Evolutionary conservation across 805 yeast genomes (phyloP).

Genomic region (Zygosaccharomyces pseudorouxii): DNA sequence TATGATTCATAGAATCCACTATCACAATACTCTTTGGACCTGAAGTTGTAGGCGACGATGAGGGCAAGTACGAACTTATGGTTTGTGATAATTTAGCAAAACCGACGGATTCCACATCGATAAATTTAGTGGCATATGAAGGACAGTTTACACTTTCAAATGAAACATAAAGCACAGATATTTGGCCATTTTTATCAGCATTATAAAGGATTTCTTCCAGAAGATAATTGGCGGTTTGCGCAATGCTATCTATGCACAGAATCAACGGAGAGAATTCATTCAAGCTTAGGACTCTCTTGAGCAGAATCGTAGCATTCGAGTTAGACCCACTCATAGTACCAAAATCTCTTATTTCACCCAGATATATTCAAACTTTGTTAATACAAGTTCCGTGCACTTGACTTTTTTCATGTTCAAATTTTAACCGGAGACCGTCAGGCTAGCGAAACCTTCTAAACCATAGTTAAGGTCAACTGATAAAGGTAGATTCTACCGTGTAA

Average conservation of each 20-base stretch:
- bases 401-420: neutral
- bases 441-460: neutral
- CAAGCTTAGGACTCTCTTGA: conserved; percentile 60
- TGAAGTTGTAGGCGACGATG: conserved; percentile 12
- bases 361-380: neutral
- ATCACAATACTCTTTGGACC: conserved; percentile 41
- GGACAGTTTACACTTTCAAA: conserved; percentile 63
- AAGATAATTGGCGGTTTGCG: conserved; percentile 59
- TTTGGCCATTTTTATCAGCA: conserved; percentile 24
- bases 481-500: neutral
- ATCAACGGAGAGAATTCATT: conserved; percentile 75
- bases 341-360: neutral
- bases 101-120: conserved; percentile 40
- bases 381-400: neutral
- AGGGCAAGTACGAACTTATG: conserved; percentile 23
- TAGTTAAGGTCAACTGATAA: neutral
- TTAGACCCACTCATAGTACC: conserved; percentile 34
- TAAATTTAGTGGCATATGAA: conserved; percentile 42
- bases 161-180: conserved; percentile 51
- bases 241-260: conserved; percentile 61
- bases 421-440: neutral
- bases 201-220: conserved; percentile 54
- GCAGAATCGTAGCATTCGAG: conserved; percentile 48
- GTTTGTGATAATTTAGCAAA: conserved; percentile 18
- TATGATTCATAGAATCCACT: conserved; percentile 65